phyloP scores from a whole-genome alignment of 2,329 filamentous ascomycete species.

The Fusarium avenaceum region DNA sequence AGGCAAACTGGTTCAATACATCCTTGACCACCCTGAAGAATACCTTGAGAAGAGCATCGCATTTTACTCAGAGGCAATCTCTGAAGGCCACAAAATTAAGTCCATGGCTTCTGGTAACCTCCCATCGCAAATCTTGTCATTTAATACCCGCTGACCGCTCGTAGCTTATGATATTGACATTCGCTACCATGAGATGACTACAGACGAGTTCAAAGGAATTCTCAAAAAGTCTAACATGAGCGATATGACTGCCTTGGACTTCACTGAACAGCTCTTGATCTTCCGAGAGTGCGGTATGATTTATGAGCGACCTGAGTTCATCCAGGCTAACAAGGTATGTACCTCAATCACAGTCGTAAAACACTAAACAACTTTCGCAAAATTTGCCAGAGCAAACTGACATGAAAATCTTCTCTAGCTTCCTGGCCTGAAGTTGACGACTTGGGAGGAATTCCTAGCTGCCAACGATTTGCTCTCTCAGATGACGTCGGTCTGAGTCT shows the following conservation, averaged over 20 bases:
- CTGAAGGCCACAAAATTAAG: conserved; percentile 1
- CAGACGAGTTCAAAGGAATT: background rate
- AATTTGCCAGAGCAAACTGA: background rate
- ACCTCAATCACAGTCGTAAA: background rate
- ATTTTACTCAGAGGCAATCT: background rate
- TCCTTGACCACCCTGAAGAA: background rate
- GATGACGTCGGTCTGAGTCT: background rate
- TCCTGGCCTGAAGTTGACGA: conserved; percentile 3
- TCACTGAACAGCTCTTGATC: conserved; percentile 9
- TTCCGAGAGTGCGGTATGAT: conserved; percentile 17
- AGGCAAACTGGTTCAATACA: conserved; percentile 3
- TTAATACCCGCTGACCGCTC: rapidly evolving
- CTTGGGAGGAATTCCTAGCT: conserved; percentile 11
- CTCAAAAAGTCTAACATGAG: background rate
- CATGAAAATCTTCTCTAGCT: background rate
- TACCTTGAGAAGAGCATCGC: conserved; percentile 1
- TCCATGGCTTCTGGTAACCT: background rate
- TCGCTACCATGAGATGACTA: background rate
- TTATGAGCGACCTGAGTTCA: background rate
- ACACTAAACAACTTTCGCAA: too few species aligned
- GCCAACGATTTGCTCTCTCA: background rate
- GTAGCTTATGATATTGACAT: background rate
- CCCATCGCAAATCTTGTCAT: rapidly evolving
- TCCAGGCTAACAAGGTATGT: conserved; percentile 1
- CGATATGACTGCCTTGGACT: background rate